Evolutionary conservation across 768 basidiomycete species (phyloP).

Genomic region (Mycena amicta): DNA sequence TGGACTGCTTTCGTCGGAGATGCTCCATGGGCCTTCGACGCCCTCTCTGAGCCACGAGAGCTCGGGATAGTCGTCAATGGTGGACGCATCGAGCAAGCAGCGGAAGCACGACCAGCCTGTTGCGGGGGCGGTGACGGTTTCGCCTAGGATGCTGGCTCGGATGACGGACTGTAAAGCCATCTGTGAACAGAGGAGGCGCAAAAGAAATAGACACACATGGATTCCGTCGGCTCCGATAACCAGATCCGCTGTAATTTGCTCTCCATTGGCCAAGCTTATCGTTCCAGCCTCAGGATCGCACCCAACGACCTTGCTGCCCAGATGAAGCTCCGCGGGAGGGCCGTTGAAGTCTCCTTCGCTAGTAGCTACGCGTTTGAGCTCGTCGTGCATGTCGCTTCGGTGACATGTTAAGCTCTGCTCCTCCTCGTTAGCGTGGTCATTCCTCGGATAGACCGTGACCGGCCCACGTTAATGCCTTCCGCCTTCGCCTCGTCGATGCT

Average conservation of each 20-base stretch:
- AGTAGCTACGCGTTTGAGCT: neutral
- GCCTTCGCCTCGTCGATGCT: neutral
- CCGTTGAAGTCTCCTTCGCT: neutral
- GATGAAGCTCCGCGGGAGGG: neutral
- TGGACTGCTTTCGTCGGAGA: neutral
- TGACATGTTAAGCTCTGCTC: neutral
- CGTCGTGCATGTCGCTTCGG: slow-evolving; percentile 1
- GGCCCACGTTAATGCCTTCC: neutral
- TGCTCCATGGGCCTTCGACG: neutral
- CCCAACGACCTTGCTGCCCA: neutral
- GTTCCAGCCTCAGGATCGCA: slow-evolving; percentile 1
- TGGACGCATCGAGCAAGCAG: slow-evolving; percentile 9
- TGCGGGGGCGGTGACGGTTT: neutral
- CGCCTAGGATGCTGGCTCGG: slow-evolving; percentile 8
- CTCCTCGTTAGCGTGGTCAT: neutral
- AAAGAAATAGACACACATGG: neutral
- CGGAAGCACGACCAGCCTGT: slow-evolving; percentile 15
- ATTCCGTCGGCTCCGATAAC: slow-evolving; percentile 1
- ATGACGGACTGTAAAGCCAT: slow-evolving; percentile 5
- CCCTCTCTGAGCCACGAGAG: slow-evolving; percentile 13
- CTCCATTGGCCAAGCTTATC: neutral
- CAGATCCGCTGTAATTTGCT: neutral
- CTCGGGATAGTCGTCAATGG: neutral
- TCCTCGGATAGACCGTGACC: neutral
- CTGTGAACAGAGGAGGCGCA: neutral